Evolutionary conservation across 176 grass and related monocot species (phyloP).

Genomic region (Melocanna baccifera): DNA sequence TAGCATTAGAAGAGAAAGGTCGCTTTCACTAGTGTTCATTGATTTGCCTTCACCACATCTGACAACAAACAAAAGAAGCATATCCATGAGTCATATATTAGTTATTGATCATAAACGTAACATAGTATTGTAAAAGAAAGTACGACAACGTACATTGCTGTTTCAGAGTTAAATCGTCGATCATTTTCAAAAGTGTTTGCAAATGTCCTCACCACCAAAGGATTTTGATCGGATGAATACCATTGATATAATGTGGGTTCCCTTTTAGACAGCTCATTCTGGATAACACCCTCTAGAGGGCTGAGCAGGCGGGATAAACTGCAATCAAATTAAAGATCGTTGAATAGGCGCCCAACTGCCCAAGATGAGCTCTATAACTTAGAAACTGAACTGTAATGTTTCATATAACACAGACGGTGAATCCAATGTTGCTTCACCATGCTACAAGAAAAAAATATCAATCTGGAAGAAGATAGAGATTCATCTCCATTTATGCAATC

Average conservation of each 20-base stretch:
- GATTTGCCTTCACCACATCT: conserved; percentile 63
- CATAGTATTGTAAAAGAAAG: conserved; percentile 8
- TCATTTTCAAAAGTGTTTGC: conserved; percentile 87
- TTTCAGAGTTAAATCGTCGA: conserved; percentile 66
- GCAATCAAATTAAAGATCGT: conserved; percentile 33
- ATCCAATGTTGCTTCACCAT: conserved; percentile 1
- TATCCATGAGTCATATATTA: background rate
- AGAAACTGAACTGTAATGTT: background rate
- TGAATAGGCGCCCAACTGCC: background rate
- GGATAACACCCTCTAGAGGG: conserved; percentile 71
- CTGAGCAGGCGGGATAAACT: conserved; percentile 70
- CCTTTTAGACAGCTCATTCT: conserved; percentile 67
- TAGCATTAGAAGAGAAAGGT: conserved; percentile 86
- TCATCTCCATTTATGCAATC: conserved; percentile 11
- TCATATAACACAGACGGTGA: background rate
- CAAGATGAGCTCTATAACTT: background rate
- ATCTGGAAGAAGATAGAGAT: background rate
- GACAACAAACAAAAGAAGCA: conserved; percentile 26
- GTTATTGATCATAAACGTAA: background rate
- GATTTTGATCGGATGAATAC: conserved; percentile 80
- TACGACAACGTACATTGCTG: conserved; percentile 54
- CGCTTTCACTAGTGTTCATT: conserved; percentile 57
- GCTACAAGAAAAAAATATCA: background rate
- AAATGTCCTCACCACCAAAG: conserved; percentile 79
- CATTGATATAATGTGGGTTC: conserved; percentile 68